Conservation (phyloP, 148 eudicot genomes). For the Heliosperma pusillum region DNA sequence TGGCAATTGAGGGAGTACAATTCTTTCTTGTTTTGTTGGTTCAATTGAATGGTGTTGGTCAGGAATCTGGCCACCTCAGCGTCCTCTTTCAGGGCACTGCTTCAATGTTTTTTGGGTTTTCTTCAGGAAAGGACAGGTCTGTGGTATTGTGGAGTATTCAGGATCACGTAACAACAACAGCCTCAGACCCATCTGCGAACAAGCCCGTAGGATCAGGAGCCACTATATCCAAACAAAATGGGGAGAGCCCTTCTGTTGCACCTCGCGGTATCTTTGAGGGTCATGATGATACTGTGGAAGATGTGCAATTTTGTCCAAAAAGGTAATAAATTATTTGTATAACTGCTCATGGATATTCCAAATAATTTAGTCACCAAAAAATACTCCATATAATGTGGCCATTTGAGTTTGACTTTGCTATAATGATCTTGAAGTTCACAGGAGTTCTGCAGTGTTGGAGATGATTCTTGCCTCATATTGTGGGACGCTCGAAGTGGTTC, state of each 20-base stretch:
- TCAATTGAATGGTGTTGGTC: neutral
- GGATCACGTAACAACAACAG: constrained; percentile 74
- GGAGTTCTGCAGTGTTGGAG: constrained; percentile 98
- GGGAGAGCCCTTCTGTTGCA: constrained; percentile 66
- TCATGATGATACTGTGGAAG: constrained; percentile 91
- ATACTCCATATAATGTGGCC: neutral
- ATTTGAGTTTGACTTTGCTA: constrained; percentile 25
- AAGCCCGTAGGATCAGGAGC: constrained; percentile 52
- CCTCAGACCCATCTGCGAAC: constrained; percentile 52
- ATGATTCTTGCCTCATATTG: constrained; percentile 91
- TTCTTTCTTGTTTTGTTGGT: neutral
- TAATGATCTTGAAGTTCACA: constrained; percentile 63
- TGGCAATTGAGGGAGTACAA: too few species aligned
- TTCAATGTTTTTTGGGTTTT: constrained; percentile 6
- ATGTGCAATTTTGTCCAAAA: constrained; percentile 94
- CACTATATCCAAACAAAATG: constrained; percentile 57
- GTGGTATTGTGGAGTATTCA: constrained; percentile 97
- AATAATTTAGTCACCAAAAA: neutral
- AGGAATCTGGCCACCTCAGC: neutral
- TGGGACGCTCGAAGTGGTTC: constrained; percentile 90
- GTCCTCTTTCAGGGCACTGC: neutral
- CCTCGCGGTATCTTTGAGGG: constrained; percentile 91
- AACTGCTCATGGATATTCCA: neutral
- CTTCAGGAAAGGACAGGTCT: constrained; percentile 73
- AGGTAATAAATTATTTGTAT: constrained; percentile 40